Conservation (phyloP, 257 asterid species). For the Solanum sitiens region DNA sequence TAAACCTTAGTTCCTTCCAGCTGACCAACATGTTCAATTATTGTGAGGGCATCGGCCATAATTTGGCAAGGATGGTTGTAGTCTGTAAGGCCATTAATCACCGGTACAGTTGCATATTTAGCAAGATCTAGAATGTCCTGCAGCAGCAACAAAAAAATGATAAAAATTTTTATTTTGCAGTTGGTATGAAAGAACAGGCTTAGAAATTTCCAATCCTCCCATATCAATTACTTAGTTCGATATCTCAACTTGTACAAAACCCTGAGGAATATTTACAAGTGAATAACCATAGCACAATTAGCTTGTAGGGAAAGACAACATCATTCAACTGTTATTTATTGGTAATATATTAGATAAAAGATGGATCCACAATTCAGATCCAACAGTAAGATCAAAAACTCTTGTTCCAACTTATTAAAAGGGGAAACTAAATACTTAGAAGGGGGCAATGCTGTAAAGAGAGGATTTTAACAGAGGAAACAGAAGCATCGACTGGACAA, state of each 20-base stretch:
- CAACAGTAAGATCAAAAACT: background rate
- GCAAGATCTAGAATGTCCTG: constrained; percentile 96
- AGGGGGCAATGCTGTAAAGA: background rate
- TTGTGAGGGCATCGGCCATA: constrained; percentile 98
- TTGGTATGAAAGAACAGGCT: background rate
- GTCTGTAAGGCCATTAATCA: constrained; percentile 88
- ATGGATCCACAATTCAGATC: background rate
- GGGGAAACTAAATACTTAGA: background rate
- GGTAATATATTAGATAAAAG: background rate
- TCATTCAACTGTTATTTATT: background rate
- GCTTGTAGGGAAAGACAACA: background rate
- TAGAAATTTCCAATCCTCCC: background rate
- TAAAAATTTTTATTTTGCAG: background rate
- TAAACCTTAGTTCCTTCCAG: constrained; percentile 89
- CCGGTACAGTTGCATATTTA: constrained; percentile 70
- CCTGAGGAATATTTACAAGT: background rate
- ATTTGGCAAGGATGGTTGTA: constrained; percentile 96
- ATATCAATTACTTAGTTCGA: background rate
- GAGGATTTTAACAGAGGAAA: background rate
- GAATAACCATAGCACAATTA: background rate
- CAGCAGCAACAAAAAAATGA: constrained; percentile 8
- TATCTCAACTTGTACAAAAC: background rate
- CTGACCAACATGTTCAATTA: constrained; percentile 78
- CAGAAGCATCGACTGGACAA: background rate
- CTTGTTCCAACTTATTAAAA: background rate